These are phyloP conservation scores for Zizania latifolia DNA, from an alignment of 176 grass and related monocot genomes.

Conservation along the genomic window DNA sequence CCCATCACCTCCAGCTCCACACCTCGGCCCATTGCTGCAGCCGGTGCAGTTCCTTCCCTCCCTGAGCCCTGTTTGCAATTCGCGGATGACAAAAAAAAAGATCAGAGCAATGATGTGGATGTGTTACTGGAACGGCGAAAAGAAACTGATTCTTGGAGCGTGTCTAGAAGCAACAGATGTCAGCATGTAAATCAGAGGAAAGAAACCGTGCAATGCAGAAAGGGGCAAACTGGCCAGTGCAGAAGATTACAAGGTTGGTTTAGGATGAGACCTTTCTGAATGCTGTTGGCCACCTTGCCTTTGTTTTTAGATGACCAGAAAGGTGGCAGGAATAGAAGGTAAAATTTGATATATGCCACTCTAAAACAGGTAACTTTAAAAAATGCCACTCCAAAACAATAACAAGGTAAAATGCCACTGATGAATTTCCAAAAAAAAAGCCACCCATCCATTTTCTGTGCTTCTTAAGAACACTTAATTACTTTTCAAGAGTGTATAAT, in stretches of 20 bases:
- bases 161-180: constrained; percentile 63
- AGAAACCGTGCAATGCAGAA: constrained; percentile 18
- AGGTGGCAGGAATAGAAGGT: constrained; percentile 9
- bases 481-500: too few species aligned
- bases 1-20: constrained; percentile 60
- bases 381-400: too few species aligned
- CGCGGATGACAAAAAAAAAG: constrained; percentile 28
- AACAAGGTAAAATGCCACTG: not conserved
- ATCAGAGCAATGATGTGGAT: constrained; percentile 43
- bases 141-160: constrained; percentile 42
- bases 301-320: constrained; percentile 27
- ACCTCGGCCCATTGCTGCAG: constrained; percentile 35
- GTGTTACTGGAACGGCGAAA: constrained; percentile 37
- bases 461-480: too few species aligned
- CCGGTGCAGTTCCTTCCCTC: not conserved
- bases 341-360: too few species aligned
- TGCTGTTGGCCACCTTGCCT: constrained; percentile 14
- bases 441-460: too few species aligned
- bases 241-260: constrained; percentile 30
- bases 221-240: constrained; percentile 30
- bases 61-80: constrained; percentile 5
- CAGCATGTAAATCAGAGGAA: constrained; percentile 33
- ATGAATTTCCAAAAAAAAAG: too few species aligned
- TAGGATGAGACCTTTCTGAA: constrained; percentile 32
- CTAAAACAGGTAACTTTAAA: too few species aligned